Evolutionary conservation across 2,329 filamentous ascomycete species (phyloP), one percentile per base, ranked within the genome.

Genomic region (Claviceps africana): DNA sequence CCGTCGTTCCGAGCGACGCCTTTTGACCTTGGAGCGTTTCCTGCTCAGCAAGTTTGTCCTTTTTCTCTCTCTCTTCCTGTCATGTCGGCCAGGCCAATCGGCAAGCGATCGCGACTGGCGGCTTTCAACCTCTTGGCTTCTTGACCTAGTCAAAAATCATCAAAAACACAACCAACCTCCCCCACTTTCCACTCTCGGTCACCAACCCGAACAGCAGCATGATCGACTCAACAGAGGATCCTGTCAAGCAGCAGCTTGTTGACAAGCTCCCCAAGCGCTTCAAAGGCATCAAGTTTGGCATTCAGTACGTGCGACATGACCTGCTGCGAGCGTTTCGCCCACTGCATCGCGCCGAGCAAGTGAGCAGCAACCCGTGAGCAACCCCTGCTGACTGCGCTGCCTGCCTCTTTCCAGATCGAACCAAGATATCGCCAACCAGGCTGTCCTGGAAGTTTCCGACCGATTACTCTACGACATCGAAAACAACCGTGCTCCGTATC

Each of bases 401-500:
- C 11, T 25, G 8, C 13, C 11, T 28, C 21, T 28, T 44, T 50
- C 19, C 57, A 89, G 86, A 63, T 95, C 90, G 28, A 89, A 87
- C 61, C 86, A 95, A 65, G 88, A 97, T 64, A 95, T 97, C 59
- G 86, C 95, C 60, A 94, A 91, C 64, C 93, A 98, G 70, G 89
- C 86, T 56, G 89, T 96, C 53, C 79, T 97, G 58, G 89, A 96
- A 69, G 85, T 98, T 53, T 94, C 88, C n/a, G 87, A 96, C 66
- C 82, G 89, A 61, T 83, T 90, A 67, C 82, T 97, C 56, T 98
- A 95, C 74, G 89, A 98, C 66, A 80, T 95, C 60, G 83, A 86
- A 59, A 83, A 84, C 62, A 83, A 83, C 62, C 82, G 89, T 64
- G 79, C 78, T 50, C 82, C 89, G 19, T 88, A 86, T 54, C 74